phyloP scores from a whole-genome alignment of 2,329 filamentous ascomycete species.

The Alternaria viburni region DNA sequence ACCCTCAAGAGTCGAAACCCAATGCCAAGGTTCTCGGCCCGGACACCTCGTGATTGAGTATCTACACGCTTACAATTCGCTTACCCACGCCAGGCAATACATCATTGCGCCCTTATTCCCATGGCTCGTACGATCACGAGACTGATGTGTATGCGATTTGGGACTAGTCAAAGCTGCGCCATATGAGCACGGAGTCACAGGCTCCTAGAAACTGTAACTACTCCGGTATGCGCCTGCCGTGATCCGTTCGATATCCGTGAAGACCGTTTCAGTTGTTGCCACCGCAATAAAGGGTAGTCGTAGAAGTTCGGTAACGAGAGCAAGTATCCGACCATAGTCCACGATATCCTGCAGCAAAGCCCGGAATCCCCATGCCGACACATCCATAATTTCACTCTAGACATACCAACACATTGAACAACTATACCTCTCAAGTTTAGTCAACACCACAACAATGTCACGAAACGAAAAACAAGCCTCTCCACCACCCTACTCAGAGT shows the following conservation, averaged over 20 bases:
- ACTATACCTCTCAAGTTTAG: not conserved
- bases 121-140: constrained; percentile 13
- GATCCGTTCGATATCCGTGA: not conserved
- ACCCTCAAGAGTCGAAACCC: not conserved
- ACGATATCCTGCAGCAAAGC: not conserved
- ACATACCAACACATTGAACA: not conserved
- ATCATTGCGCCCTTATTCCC: constrained; percentile 2
- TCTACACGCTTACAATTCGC: constrained; percentile 10
- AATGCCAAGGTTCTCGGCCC: constrained; percentile 18
- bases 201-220: not conserved
- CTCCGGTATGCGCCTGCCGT: constrained; percentile 6
- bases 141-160: not conserved
- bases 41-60: not conserved
- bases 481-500: constrained; percentile 18
- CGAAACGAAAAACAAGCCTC: constrained; percentile 10
- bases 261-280: not conserved
- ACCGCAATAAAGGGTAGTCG: not conserved
- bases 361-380: not conserved
- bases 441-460: constrained; percentile 11
- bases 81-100: not conserved
- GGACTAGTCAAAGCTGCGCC: constrained; percentile 12
- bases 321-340: not conserved
- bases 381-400: not conserved
- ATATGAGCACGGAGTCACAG: constrained; percentile 1
- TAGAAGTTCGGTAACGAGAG: not conserved